Base-by-base conservation (phyloP, 225 moss, liverwort and hornwort genomes). In the Polytrichum commune region DNA sequence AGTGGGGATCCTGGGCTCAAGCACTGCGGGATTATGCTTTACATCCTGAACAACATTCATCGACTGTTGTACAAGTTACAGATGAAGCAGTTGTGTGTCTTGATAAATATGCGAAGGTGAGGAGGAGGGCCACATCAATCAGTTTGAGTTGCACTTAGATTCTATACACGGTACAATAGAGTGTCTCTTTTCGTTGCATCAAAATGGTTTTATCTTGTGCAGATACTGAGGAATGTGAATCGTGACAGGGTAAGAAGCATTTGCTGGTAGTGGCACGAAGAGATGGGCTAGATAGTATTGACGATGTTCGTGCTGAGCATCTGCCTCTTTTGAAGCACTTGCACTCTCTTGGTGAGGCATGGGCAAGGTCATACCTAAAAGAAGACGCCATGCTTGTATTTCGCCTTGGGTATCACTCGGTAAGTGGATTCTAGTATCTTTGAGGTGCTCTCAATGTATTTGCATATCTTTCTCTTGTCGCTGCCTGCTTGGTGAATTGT, bases 351-450 rank as follows among this genome's bases (percentile, higher is more conserved):
- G 97, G 97, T 29, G 76, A 85, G 70, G 72, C 76, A 53, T 94
- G 90, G 89, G 91, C 92, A 76, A 84, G 79, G 53, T 71, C 60
- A 3, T 92, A 76, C 38, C 18, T 91, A 0, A 76, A 84, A 54
- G 88, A 92, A 13, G 88, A 97, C 64, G 56, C 85, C 19, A 75
- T 85, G 2, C 77, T 92, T 19, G 79, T 80, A 16, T 90, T 94
- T 66, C 91, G 94, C n/a, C 76, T 92, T 30, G 94, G 94, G 67
- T 97, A 93, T 74, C 97, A 97, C 79, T 82, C 80, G 90, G 93
- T 91, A 85, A 0, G 46, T 46, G 46, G 46, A 46, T 46, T 46
- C 46, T 46, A 46, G 16, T 16, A 46, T 46, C 46, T 46, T 46
- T 46, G 13, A 46, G 46, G 46, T 46, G 16, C 46, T 46, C 27